Base-by-base conservation (phyloP, 352 stramenopile genomes). In the Globisporangium nunn region DNA sequence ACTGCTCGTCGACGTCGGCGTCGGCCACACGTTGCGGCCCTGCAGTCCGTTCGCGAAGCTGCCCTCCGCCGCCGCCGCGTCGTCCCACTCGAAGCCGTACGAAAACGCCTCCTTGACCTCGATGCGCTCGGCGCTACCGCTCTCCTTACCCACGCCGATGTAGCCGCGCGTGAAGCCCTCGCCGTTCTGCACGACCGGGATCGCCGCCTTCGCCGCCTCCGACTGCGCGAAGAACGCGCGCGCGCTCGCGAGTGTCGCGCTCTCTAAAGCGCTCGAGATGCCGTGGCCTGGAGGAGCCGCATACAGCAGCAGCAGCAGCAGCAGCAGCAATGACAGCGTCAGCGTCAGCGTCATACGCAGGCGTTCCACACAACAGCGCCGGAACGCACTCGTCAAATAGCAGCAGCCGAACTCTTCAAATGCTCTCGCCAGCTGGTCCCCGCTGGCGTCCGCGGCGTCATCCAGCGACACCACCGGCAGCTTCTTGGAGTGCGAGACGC, bases 21-120 rank as follows among this genome's bases (percentile, higher is more conserved):
- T 23, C 23, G 82, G 82, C 80, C 82, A 93, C 50, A 90, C 79
- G 52, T 92, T 92, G 14, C 35, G 50, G 33, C 82, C 79, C 52
- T 92, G 82, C 31, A 92, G 61, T 2, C 78, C 74, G 46, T 92
- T 92, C 6, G 48, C 61, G 31, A 85, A 81, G 0, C 46, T 18
- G 18, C 45, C 52, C n/a, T 31, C 61, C 4, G 41, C 29, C 8
- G 61, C 23, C 23, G 23, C 23, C 23, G 23, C 23, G 23, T 23
- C 31, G 0, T 66, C 67, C 82, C 82, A 92, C 52, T 92, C 82
- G 64, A 80, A 90, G 33, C 82, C 82, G 63, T 89, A 92, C 10
- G 82, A 92, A 39, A 92, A 92, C 3, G 75, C 80, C 55, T 92
- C 82, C 54, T 92, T 92, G 35, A 92, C 82, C 53, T 92, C 79